Base-by-base conservation (phyloP, 108 stramenopile species). In the Cyclotella distinguenda region DNA sequence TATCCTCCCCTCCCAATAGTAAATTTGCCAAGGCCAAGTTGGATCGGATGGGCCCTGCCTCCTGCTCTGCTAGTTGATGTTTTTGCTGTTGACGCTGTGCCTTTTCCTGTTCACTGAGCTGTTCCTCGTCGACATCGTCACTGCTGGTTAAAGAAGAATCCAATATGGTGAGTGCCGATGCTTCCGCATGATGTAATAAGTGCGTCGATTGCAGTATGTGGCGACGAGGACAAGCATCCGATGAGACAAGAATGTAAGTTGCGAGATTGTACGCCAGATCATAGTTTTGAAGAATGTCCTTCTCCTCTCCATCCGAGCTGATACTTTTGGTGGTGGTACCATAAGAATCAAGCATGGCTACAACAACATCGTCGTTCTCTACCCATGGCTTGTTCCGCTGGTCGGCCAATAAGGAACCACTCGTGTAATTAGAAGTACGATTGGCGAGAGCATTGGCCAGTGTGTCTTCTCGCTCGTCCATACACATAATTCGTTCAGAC, bases 381-480 rank as follows among this genome's bases (percentile, higher is more conserved):
- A 69, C 35, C 78, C 78, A 74, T 12, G 43, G 18, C 1, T 5
- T 39, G 6, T 19, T 33, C n/a, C 15, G 19, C 16, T 51, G 56
- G 4, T 16, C 32, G 15, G 22, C 10, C 46, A 71, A 30, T 26
- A 70, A 35, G 9, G 58, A 64, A 12, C 74, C 78, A 22, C 72
- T 31, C 42, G 78, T 74, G 39, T 74, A 63, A 60, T 75, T 75
- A 31, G 79, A 68, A 40, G 48, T 70, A 25, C 57, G 34, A 63
- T 80, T 80, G 48, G 79, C 79, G 23, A 80, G 62, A 8, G 69
- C 74, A 54, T 80, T 80, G 7, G 79, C 54, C 11, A 73, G 43
- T 3, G 55, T 27, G 32, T 75, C 79, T 62, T 73, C 79, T 33
- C 61, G 49, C 40, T 74, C 73, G 40, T 80, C 79, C n/a, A 16